These are phyloP conservation scores for Huiozyma sinensis DNA, from an alignment of 805 yeast species.

Conservation along the genomic window DNA sequence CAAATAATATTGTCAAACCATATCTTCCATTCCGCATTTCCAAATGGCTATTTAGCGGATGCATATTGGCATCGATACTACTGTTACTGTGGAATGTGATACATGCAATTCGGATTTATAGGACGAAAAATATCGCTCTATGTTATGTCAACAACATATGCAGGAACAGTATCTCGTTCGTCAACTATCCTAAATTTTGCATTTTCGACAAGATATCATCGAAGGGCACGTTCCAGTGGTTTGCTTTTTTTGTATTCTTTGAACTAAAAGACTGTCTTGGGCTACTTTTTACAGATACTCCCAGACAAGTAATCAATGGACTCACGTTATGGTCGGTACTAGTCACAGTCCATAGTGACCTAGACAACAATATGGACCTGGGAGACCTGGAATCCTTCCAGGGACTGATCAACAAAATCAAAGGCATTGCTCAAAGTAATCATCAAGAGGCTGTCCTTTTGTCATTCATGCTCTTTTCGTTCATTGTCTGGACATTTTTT, in stretches of 20 bases:
- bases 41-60: conserved; percentile 64
- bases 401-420: conserved; percentile 36
- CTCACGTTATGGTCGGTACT: conserved; percentile 50
- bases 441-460: conserved; percentile 55
- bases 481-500: conserved; percentile 62
- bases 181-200: conserved; percentile 57
- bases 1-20: conserved; percentile 39
- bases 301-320: conserved; percentile 76
- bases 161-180: conserved; percentile 43
- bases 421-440: conserved; percentile 46
- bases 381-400: conserved; percentile 21
- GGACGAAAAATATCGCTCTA: conserved; percentile 54
- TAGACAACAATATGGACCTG: conserved; percentile 15
- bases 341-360: conserved; percentile 23
- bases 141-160: conserved; percentile 61
- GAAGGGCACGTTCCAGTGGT: conserved; percentile 49
- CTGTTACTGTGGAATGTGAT: conserved; percentile 45
- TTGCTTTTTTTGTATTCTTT: conserved; percentile 53
- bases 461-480: conserved; percentile 65
- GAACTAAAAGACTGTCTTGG: conserved; percentile 52
- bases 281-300: conserved; percentile 66
- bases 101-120: conserved; percentile 46
- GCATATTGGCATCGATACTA: conserved; percentile 60
- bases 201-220: conserved; percentile 59
- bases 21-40: conserved; percentile 38